These are phyloP conservation scores for Papilionanthe hybrid DNA, from an alignment of 116 monocot genomes.

Conservation along the genomic window DNA sequence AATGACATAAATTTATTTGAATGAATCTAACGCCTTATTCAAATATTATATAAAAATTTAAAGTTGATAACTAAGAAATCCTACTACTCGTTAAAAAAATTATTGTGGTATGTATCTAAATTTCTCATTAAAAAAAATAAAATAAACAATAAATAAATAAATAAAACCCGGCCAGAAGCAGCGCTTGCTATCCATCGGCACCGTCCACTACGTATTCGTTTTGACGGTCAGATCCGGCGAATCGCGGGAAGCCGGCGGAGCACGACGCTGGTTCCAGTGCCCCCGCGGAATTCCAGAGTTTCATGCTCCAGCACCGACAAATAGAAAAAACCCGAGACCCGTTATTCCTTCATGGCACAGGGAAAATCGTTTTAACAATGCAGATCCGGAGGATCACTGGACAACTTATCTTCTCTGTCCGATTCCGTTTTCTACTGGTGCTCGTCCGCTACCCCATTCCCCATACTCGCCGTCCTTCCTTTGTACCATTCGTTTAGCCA, in stretches of 20 bases:
- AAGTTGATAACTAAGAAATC: too few relatives aligned
- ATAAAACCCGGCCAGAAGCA: too few relatives aligned
- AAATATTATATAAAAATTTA: too few relatives aligned
- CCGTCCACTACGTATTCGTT: not conserved
- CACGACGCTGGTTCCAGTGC: not conserved
- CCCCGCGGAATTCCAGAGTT: not conserved
- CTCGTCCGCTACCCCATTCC: not conserved
- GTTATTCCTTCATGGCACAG: not conserved
- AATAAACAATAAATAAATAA: too few relatives aligned
- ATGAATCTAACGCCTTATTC: too few relatives aligned
- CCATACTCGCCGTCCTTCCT: not conserved
- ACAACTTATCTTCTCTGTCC: not conserved
- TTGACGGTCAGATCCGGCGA: not conserved
- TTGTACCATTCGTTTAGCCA: not conserved
- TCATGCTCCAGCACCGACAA: not conserved
- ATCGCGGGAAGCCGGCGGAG: not conserved
- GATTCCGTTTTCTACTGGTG: not conserved
- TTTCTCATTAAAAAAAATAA: too few relatives aligned
- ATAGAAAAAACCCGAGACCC: not conserved
- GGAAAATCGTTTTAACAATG: not conserved
- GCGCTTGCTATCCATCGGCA: too few relatives aligned
- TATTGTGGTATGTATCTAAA: too few relatives aligned
- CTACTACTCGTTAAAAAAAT: too few relatives aligned
- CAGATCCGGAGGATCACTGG: not conserved
- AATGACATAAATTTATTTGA: too few relatives aligned